These are phyloP conservation scores for Mycena venus DNA, from an alignment of 768 basidiomycete species.

Conservation along the genomic window DNA sequence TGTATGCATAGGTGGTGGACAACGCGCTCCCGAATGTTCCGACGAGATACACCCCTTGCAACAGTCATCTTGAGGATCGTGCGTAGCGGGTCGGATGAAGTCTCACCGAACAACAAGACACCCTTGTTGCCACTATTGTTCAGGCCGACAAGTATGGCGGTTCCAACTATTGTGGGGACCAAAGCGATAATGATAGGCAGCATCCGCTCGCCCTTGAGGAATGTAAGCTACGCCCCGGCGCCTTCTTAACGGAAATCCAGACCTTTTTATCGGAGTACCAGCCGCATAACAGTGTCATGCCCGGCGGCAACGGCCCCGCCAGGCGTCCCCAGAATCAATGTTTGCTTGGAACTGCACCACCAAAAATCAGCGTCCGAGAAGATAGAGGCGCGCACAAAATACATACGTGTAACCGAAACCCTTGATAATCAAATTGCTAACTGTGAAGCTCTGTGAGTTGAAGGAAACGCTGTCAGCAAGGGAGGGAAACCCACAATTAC, in stretches of 20 bases:
- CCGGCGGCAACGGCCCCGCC: slow-evolving; percentile 63
- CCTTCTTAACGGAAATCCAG: not conserved
- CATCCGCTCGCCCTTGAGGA: slow-evolving; percentile 65
- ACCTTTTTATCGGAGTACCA: slow-evolving; percentile 79
- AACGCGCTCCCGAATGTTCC: slow-evolving; percentile 73
- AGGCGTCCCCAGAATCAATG: slow-evolving; percentile 71
- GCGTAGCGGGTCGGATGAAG: too few relatives aligned
- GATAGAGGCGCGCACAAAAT: not conserved
- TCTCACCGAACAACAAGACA: slow-evolving; percentile 66
- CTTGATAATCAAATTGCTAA: slow-evolving; percentile 74
- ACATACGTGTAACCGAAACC: slow-evolving; percentile 74
- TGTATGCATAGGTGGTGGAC: slow-evolving; percentile 73
- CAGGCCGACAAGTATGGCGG: slow-evolving; percentile 68
- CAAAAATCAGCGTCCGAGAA: not conserved
- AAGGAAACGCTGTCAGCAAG: not conserved
- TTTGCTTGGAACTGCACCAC: slow-evolving; percentile 63
- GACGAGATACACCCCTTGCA: slow-evolving; percentile 55
- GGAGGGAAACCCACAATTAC: slow-evolving; percentile 64
- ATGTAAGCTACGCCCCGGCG: slow-evolving; percentile 27
- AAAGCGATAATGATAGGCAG: slow-evolving; percentile 69
- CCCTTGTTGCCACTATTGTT: slow-evolving; percentile 64
- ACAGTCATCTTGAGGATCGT: too few relatives aligned
- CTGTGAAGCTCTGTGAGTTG: slow-evolving; percentile 42
- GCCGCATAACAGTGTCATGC: slow-evolving; percentile 65
- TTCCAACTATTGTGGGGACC: slow-evolving; percentile 70